Percentiles rank a stretch among this genome's conserved stretches.
Conservation (phyloP, 2,329 filamentous ascomycete genomes). For the Calonectria montana region DNA sequence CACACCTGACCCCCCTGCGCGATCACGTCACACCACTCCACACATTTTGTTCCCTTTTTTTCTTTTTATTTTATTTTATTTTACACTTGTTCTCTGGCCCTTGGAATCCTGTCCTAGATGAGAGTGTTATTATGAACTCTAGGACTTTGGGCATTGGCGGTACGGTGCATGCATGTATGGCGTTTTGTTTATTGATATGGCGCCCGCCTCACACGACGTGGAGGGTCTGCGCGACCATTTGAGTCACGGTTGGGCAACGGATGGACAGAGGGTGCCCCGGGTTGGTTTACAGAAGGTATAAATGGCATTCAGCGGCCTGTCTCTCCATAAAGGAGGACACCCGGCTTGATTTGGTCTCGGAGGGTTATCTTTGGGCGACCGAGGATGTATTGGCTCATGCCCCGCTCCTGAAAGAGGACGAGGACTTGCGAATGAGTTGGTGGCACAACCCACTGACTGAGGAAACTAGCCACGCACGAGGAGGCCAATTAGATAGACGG, state of each 20-base stretch:
- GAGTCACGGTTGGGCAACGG: neutral
- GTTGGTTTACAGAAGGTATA: neutral
- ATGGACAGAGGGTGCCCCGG: neutral
- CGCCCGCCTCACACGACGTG: conserved; percentile 27
- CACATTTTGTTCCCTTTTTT: conserved; percentile 39
- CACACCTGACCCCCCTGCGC: conserved; percentile 45
- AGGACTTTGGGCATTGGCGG: conserved; percentile 32
- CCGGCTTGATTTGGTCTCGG: neutral
- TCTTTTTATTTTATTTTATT: conserved; percentile 21
- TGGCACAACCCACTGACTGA: conserved; percentile 33
- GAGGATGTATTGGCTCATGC: neutral
- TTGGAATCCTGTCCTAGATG: conserved; percentile 28
- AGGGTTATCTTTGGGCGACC: neutral
- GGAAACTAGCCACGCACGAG: conserved; percentile 16
- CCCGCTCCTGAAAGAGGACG: neutral
- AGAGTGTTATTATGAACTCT: conserved; percentile 30
- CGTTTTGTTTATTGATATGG: conserved; percentile 42
- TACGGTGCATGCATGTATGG: conserved; percentile 44
- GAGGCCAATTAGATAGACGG: conserved; percentile 13
- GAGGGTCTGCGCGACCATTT: conserved; percentile 2
- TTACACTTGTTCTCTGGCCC: conserved; percentile 30
- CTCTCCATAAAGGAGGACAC: conserved; percentile 25
- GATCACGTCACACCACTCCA: conserved; percentile 53
- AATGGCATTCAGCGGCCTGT: conserved; percentile 11
- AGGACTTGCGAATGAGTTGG: conserved; percentile 2